Base-by-base conservation (phyloP, 495 filamentous ascomycete genomes). In the Aspergillus haitiensis region DNA sequence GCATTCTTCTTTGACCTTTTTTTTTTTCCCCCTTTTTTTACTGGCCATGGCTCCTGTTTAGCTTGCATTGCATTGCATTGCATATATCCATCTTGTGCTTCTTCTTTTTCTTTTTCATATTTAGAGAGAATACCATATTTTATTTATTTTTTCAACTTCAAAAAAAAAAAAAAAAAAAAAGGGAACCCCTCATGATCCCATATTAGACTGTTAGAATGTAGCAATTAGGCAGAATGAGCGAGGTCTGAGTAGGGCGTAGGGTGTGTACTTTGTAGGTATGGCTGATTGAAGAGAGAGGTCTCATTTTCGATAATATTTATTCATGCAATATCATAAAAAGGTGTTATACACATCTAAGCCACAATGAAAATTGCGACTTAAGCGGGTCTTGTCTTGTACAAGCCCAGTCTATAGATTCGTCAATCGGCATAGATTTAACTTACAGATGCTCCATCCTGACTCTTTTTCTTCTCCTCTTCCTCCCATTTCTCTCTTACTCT, bases 401-500 rank as follows among this genome's bases (percentile, higher is more conserved):
- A 16, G 6, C 4, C 15, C n/a, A 47, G 44, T 21, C 27, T 47
- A 18, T 21, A 37, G 10, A 15, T 47, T 33, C 42, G 48, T 53
- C 56, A 59, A 52, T 34, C 7, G 55, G 56, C 56, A 11, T 13
- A 51, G 32, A 33, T 2, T 51, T 32, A 34, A 51, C 48, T 51
- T 51, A 51, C 44, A 7, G 44, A 16, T 47, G 0, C 18, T 48
- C 16, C 13, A 36, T 63, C 60, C 33, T 48, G 33, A n/a, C 55
- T 54, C 16, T 53, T 37, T 18, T 62, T 64, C 44, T 65, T 70
- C 61, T 68, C 67, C 45, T 67, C 70, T 59, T 68, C 65, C 56
- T 78, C 73, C 75, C 75, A 81, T 49, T 67, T 72, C 64, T 80
- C 76, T 39, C 73, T 68, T 1, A 78, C 70, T 40, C 78, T 74